A percentile compares a stretch with the other conserved stretches of the same genome.
These are phyloP conservation scores for Venustampulla echinocandica DNA, from an alignment of 495 filamentous ascomycete genomes.

Conservation along the genomic window DNA sequence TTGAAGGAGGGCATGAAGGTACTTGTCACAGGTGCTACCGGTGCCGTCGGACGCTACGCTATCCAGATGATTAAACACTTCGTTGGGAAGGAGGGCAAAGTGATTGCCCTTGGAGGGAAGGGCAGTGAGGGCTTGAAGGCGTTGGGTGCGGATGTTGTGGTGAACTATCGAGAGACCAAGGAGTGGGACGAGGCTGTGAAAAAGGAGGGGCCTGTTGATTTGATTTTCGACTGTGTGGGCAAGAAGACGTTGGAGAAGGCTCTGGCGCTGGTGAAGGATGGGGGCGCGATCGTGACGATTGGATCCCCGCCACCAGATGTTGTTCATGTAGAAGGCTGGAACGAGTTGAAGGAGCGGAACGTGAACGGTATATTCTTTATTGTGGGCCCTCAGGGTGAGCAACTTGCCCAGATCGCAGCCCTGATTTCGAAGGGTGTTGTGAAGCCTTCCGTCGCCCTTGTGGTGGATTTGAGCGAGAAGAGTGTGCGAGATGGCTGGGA, in stretches of 20 bases:
- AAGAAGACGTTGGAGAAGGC: conserved; percentile 3
- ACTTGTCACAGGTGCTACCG: conserved; percentile 7
- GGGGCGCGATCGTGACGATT: conserved; percentile 8
- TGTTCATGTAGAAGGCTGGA: conserved; percentile 8
- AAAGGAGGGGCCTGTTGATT: conserved; percentile 1
- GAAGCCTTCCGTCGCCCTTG: conserved; percentile 5
- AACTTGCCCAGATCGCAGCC: conserved; percentile 5
- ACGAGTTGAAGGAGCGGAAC: conserved; percentile 4
- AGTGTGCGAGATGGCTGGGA: conserved; percentile 7
- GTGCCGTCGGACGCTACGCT: conserved; percentile 5
- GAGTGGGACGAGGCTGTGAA: background rate
- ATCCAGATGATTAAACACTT: conserved; percentile 1
- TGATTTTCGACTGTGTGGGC: conserved; percentile 8
- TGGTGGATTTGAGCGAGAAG: conserved; percentile 9
- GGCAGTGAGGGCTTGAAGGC: conserved; percentile 8
- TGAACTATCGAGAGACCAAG: conserved; percentile 2
- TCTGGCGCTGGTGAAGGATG: conserved; percentile 1
- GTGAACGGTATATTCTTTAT: conserved; percentile 11
- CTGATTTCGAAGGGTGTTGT: background rate
- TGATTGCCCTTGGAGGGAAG: conserved; percentile 8
- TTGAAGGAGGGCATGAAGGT: background rate
- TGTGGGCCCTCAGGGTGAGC: conserved; percentile 2
- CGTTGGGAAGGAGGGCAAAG: background rate
- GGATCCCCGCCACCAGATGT: conserved; percentile 4
- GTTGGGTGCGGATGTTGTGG: conserved; percentile 6